Evolutionary conservation across 768 basidiomycete genomes (phyloP), one percentile per base, ranked within the genome.

Genomic region (Pisolithus marmoratus): DNA sequence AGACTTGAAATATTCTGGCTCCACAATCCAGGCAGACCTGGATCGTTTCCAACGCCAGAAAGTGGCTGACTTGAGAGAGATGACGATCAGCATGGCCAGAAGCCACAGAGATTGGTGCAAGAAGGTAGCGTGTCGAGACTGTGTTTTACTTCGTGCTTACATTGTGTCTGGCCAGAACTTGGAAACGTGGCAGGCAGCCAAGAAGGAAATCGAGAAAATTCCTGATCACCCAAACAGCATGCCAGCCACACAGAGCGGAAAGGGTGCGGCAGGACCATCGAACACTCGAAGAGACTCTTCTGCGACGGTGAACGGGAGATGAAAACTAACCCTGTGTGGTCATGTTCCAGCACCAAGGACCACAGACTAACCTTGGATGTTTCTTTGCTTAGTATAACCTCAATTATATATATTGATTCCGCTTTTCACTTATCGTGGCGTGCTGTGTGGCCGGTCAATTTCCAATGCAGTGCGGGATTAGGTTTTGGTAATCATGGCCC

Each of bases 31-130:
- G 67, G 91, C 92, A 15, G 96, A 99, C 71, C 74, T 99, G 57
- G 96, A 99, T 71, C 82, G 96, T 46, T 99, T 99, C 71, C 96
- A 99, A 67, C 82, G 96, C 22, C 96, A 98, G 74, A 99, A 99
- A 66, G 96, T 99, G 3, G 92, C 93, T 7, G 96, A 99, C 72
- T 59, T 98, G 58, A 75, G 94, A 36, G 91, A 95, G 67, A 94
- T 99, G 94, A 74, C 87, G 37, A 90, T 98, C 54, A 82, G 81
- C 59, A 86, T 98, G 80, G 90, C 93, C 0, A 78, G 80, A 60
- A 87, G 85, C 49, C 96, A 99, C 67, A 81, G 87, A 46, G 96
- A 98, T 59, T 98, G 94, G 94, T 95, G 93, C 69, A 86, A 89
- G 74, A 90, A 94, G 84, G 95, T 93, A 54, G 41, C 20, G 36